Evolutionary conservation across 371 early-diverging fungal species (phyloP).

Genomic region (Mitosporidium daphniae): DNA sequence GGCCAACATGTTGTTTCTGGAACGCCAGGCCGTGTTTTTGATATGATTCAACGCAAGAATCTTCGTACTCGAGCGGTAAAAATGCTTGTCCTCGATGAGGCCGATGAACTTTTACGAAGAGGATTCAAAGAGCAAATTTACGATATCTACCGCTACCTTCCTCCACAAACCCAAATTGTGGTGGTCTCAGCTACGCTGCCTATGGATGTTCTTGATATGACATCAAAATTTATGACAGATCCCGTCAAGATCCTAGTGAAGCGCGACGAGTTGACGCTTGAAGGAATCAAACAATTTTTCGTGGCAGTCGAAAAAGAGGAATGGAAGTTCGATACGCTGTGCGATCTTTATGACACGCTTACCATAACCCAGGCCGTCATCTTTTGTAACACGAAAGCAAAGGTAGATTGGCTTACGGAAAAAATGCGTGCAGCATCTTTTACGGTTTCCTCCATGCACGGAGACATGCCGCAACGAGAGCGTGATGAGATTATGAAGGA

Average conservation of each 20-base stretch:
- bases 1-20: slow-evolving; percentile 79
- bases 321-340: slow-evolving; percentile 73
- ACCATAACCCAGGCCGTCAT: slow-evolving; percentile 92
- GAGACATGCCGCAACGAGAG: slow-evolving; percentile 84
- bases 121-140: slow-evolving; percentile 97
- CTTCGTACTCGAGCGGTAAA: slow-evolving; percentile 55
- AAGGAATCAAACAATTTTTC: slow-evolving; percentile 97
- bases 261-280: slow-evolving; percentile 96
- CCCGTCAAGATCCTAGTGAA: slow-evolving; percentile 93
- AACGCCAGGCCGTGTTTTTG: slow-evolving; percentile 94
- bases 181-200: slow-evolving; percentile 88
- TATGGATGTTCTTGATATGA: slow-evolving; percentile 75
- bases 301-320: slow-evolving; percentile 77
- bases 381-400: slow-evolving; percentile 87
- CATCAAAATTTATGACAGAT: slow-evolving; percentile 76
- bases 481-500: slow-evolving; percentile 83
- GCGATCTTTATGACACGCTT: slow-evolving; percentile 72
- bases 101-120: slow-evolving; percentile 82
- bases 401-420: slow-evolving; percentile 80
- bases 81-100: slow-evolving; percentile 92
- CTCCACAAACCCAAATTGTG: slow-evolving; percentile 77
- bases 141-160: slow-evolving; percentile 66
- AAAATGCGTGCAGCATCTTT: slow-evolving; percentile 62
- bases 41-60: slow-evolving; percentile 68
- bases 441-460: slow-evolving; percentile 88